These are phyloP conservation scores for Thecaphora thlaspeos DNA, from an alignment of 1,284 basidiomycete genomes.

Conservation along the genomic window DNA sequence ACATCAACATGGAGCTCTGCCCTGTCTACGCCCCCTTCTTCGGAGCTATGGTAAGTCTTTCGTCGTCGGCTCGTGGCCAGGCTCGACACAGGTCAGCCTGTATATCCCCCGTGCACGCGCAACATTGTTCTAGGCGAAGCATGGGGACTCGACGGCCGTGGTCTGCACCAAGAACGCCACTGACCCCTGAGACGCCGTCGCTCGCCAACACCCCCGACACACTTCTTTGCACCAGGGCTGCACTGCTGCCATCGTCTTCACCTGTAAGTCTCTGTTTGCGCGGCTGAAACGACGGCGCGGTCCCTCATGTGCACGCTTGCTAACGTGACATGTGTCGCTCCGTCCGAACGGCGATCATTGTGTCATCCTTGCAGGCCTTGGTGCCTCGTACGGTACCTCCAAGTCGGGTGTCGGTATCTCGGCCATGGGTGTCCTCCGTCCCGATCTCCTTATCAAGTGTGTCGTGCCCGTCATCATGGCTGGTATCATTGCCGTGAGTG, in stretches of 20 bases:
- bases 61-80: too few species aligned
- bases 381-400: slow-evolving; percentile 93
- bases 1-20: slow-evolving; percentile 55
- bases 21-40: slow-evolving; percentile 80
- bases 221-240: slow-evolving; percentile 68
- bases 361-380: slow-evolving; percentile 64
- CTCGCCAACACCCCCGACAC: too few species aligned
- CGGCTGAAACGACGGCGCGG: too few species aligned
- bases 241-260: slow-evolving; percentile 94
- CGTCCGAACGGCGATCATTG: not conserved
- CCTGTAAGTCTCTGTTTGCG: slow-evolving; percentile 78
- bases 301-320: too few species aligned
- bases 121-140: too few species aligned
- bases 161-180: too few species aligned
- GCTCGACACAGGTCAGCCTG: too few species aligned
- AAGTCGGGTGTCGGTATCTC: slow-evolving; percentile 98
- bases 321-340: too few species aligned
- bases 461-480: slow-evolving; percentile 98
- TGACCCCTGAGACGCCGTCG: too few species aligned
- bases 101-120: too few species aligned
- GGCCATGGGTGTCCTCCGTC: slow-evolving; percentile 89
- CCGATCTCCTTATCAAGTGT: slow-evolving; percentile 98
- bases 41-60: slow-evolving; percentile 78
- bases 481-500: slow-evolving; percentile 83
- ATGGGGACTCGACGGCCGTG: too few species aligned